phyloP scores from a whole-genome alignment of 495 filamentous ascomycete species.

The Penicillium samsonianum region DNA sequence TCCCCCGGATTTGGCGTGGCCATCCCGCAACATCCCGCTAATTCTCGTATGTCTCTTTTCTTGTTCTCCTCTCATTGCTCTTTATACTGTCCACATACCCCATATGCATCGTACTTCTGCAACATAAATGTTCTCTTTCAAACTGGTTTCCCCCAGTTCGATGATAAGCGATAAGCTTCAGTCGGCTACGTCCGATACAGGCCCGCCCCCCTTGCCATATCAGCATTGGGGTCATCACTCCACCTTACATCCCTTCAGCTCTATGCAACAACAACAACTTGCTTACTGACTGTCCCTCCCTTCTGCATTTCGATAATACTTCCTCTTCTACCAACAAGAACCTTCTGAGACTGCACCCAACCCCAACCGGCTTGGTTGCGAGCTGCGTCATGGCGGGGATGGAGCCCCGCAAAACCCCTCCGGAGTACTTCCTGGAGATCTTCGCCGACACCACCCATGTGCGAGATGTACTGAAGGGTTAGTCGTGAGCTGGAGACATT shows the following conservation, averaged over 20 bases:
- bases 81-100: not conserved
- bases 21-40: conserved; percentile 8
- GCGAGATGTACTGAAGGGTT: conserved; percentile 91
- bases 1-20: conserved; percentile 16
- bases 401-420: conserved; percentile 64
- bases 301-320: not conserved
- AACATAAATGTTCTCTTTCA: not conserved
- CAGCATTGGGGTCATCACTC: conserved; percentile 9
- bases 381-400: conserved; percentile 41
- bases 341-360: not conserved
- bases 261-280: conserved; percentile 11
- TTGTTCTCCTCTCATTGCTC: not conserved
- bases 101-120: not conserved
- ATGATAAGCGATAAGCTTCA: conserved; percentile 28
- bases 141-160: conserved; percentile 8
- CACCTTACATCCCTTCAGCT: conserved; percentile 10
- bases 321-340: conserved; percentile 3
- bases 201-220: conserved; percentile 21
- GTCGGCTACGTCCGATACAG: conserved; percentile 25
- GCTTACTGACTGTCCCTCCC: not conserved
- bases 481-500: not conserved
- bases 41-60: not conserved
- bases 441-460: conserved; percentile 80
- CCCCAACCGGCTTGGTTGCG: conserved; percentile 11
- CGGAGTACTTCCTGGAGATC: conserved; percentile 82